Conservation (phyloP, 768 basidiomycete genomes). For the Trichaptum fuscoviolaceum region DNA sequence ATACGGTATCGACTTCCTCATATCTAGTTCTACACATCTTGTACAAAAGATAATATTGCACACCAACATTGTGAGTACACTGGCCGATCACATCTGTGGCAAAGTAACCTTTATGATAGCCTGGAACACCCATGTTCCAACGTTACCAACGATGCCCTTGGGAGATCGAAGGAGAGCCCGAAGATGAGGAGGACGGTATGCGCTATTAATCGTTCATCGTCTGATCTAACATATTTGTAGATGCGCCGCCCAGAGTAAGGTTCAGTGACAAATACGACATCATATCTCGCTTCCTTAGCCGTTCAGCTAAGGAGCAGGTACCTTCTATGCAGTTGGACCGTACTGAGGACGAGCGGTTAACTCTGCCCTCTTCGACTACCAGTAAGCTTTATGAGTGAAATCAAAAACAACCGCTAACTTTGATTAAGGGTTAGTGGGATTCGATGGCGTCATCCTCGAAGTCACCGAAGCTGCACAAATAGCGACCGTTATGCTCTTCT, state of each 20-base stretch:
- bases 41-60: constrained; percentile 86
- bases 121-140: constrained; percentile 86
- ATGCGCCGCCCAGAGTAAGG: constrained; percentile 68
- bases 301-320: constrained; percentile 52
- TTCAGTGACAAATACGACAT: constrained; percentile 78
- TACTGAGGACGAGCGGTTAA: constrained; percentile 68
- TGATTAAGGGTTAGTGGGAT: constrained; percentile 55
- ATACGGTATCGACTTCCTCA: constrained; percentile 82
- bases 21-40: constrained; percentile 63
- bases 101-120: constrained; percentile 37
- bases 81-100: not conserved
- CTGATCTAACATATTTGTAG: constrained; percentile 29
- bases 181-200: constrained; percentile 79
- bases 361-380: constrained; percentile 60
- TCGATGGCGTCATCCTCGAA: constrained; percentile 77
- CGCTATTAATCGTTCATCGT: constrained; percentile 6
- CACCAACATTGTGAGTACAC: constrained; percentile 64
- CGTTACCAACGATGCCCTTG: constrained; percentile 89
- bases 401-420: constrained; percentile 8
- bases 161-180: constrained; percentile 75
- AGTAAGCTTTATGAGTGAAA: constrained; percentile 38
- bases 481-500: constrained; percentile 67
- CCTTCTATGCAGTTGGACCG: constrained; percentile 80
- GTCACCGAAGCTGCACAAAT: constrained; percentile 76
- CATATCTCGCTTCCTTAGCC: constrained; percentile 72